Conservation (phyloP, 352 stramenopile genomes). For the Globisporangium nunn region DNA sequence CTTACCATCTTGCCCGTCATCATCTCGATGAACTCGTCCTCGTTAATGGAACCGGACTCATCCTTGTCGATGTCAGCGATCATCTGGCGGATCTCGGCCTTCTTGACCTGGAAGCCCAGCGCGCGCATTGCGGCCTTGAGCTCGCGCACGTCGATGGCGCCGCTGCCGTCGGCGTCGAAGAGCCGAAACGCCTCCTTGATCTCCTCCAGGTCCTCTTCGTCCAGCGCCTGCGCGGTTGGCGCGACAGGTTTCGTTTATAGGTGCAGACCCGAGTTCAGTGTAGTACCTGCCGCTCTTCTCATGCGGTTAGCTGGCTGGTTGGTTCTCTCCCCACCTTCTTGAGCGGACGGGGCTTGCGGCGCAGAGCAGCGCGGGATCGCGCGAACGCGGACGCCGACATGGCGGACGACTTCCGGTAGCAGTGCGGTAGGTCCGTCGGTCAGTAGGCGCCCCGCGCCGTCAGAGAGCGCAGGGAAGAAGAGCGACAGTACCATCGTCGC, state of each 20-base stretch:
- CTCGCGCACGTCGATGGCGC: constrained; percentile 89
- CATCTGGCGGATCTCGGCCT: constrained; percentile 90
- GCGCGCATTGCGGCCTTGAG: constrained; percentile 93
- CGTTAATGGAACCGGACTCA: constrained; percentile 80
- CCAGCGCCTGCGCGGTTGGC: constrained; percentile 38
- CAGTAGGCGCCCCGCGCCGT: too few relatives aligned
- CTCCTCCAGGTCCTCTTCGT: constrained; percentile 91
- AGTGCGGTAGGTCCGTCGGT: too few relatives aligned
- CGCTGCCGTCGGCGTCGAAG: constrained; percentile 90
- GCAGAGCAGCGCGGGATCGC: constrained; percentile 44
- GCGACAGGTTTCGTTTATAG: background rate
- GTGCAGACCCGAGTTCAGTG: too few relatives aligned
- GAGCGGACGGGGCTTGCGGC: constrained; percentile 45
- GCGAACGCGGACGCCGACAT: constrained; percentile 65
- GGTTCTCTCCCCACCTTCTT: constrained; percentile 40
- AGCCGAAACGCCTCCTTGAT: constrained; percentile 93
- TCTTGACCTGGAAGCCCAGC: constrained; percentile 92
- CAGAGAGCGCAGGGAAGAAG: too few relatives aligned
- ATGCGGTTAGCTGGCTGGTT: background rate
- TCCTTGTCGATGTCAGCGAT: constrained; percentile 94
- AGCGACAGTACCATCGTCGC: background rate
- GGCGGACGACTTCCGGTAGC: background rate
- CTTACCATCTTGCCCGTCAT: constrained; percentile 90
- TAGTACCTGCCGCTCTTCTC: too few relatives aligned
- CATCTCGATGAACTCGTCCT: constrained; percentile 94